Conservation (phyloP, 352 stramenopile species). For the Phytophthora rubi region DNA sequence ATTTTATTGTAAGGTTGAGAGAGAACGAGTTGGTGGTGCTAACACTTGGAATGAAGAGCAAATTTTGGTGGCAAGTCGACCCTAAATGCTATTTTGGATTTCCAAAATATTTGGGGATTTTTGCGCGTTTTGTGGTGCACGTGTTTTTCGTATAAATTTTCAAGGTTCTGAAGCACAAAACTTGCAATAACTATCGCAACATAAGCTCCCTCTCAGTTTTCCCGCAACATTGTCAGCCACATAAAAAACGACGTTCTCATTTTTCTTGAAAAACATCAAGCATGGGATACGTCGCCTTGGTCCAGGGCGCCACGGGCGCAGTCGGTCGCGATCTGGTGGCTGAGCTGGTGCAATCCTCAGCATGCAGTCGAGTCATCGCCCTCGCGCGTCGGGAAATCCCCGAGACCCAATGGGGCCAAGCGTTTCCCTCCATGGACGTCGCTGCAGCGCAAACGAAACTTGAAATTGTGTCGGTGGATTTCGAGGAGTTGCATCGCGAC, state of each 20-base stretch:
- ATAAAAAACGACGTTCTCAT: background rate
- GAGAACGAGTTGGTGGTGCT: too few species aligned
- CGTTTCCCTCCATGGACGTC: conserved; percentile 59
- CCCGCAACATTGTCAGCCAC: background rate
- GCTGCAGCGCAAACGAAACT: conserved; percentile 52
- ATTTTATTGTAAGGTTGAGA: too few species aligned
- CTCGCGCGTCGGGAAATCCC: conserved; percentile 65
- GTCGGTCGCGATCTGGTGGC: conserved; percentile 72
- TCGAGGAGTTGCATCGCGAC: conserved; percentile 51
- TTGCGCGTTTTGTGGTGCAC: too few species aligned
- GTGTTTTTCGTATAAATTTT: too few species aligned
- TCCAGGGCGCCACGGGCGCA: conserved; percentile 67
- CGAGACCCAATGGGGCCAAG: conserved; percentile 38
- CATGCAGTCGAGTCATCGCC: conserved; percentile 67
- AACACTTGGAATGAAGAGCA: too few species aligned
- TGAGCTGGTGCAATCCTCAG: conserved; percentile 58
- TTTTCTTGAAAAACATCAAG: too few species aligned
- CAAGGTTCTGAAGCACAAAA: too few species aligned
- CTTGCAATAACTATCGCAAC: background rate
- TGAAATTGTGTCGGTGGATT: conserved; percentile 58
- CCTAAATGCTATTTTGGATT: too few species aligned
- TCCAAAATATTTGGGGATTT: too few species aligned
- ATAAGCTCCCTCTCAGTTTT: background rate
- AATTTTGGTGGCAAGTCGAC: too few species aligned
- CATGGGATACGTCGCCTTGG: conserved; percentile 55